Conservation (phyloP, 1,284 basidiomycete genomes). For the Puccinia novopanici region DNA sequence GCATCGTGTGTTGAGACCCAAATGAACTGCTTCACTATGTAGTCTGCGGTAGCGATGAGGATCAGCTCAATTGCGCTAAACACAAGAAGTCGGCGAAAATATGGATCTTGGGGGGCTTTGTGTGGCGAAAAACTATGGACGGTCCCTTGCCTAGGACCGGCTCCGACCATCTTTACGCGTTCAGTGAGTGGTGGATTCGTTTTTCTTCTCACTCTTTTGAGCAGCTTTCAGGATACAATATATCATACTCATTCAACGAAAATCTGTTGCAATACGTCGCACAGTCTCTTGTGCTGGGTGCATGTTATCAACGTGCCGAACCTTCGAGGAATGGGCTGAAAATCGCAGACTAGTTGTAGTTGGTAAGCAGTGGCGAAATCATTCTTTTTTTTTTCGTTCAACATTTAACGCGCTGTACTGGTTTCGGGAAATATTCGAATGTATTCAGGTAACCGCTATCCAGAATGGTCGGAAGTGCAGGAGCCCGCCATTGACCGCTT, state of each 20-base stretch:
- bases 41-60: background rate
- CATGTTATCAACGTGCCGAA: constrained; percentile 44
- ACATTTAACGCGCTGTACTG: background rate
- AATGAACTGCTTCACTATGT: background rate
- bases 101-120: constrained; percentile 45
- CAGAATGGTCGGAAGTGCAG: constrained; percentile 17
- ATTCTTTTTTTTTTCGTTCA: too few relatives aligned
- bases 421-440: background rate
- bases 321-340: constrained; percentile 41
- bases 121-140: constrained; percentile 37
- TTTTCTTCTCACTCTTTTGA: background rate
- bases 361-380: too few relatives aligned
- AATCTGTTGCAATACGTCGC: background rate
- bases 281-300: constrained; percentile 45
- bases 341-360: constrained; percentile 38
- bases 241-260: background rate
- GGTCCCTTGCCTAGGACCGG: constrained; percentile 41
- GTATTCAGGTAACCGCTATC: constrained; percentile 31
- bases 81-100: constrained; percentile 34
- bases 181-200: constrained; percentile 18
- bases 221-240: background rate
- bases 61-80: background rate
- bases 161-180: constrained; percentile 42
- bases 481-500: constrained; percentile 16
- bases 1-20: background rate